Evolutionary conservation across 2,329 filamentous ascomycete species (phyloP).

Genomic region (Cladophialophora bantiana): DNA sequence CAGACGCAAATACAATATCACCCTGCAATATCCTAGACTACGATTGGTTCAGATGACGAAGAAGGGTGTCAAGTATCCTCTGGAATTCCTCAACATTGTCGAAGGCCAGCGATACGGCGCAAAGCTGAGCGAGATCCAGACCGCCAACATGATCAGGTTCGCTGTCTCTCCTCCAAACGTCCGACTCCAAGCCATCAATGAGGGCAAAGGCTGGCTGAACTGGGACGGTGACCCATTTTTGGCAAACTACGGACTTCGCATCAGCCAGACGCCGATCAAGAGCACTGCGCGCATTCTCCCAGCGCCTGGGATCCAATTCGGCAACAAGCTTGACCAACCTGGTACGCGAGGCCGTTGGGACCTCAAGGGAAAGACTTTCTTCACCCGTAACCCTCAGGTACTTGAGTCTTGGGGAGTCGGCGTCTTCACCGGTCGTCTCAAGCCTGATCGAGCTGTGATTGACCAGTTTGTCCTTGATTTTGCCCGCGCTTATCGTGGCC

Average conservation of each 20-base stretch:
- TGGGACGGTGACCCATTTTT: constrained; percentile 76
- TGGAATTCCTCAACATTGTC: constrained; percentile 62
- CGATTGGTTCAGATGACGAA: constrained; percentile 67
- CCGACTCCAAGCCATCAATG: constrained; percentile 72
- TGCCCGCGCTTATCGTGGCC: constrained; percentile 63
- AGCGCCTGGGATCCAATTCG: constrained; percentile 74
- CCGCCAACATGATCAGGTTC: constrained; percentile 88
- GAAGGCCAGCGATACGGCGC: constrained; percentile 64
- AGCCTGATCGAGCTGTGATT: constrained; percentile 52
- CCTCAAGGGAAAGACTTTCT: constrained; percentile 80
- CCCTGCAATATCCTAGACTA: constrained; percentile 55
- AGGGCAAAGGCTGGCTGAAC: constrained; percentile 70
- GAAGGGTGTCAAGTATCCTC: constrained; percentile 60
- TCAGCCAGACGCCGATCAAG: constrained; percentile 69
- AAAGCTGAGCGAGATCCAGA: constrained; percentile 70
- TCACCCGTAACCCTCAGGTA: constrained; percentile 65
- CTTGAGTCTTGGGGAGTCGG: constrained; percentile 79
- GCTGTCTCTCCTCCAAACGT: constrained; percentile 78
- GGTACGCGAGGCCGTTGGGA: constrained; percentile 81
- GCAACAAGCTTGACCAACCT: constrained; percentile 62
- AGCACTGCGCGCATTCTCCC: constrained; percentile 75
- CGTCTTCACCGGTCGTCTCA: constrained; percentile 64
- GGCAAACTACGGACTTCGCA: constrained; percentile 73
- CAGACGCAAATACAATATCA: constrained; percentile 58
- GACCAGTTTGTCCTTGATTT: constrained; percentile 68